phyloP scores from a whole-genome alignment of 225 moss, liverwort and hornwort species.

The Takakia lepidozioides region DNA sequence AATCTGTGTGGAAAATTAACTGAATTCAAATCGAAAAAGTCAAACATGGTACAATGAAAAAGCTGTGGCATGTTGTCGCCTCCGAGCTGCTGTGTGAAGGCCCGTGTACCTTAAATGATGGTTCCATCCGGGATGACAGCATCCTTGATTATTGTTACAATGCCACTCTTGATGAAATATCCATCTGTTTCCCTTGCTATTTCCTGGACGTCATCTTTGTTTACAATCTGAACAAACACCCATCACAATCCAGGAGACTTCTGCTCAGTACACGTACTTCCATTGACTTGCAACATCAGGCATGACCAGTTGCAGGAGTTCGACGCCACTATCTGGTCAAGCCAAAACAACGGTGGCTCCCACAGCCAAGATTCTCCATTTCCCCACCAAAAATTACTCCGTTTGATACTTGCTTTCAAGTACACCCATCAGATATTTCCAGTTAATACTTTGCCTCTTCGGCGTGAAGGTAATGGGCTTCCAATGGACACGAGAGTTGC shows the following conservation, averaged over 20 bases:
- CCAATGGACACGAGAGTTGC: too few species aligned
- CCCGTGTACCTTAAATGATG: conserved; percentile 34
- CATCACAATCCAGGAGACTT: neutral
- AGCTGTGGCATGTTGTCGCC: too few species aligned
- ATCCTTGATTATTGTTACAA: conserved; percentile 65
- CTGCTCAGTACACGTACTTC: neutral
- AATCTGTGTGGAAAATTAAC: too few species aligned
- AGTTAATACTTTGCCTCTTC: too few species aligned
- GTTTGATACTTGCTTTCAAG: too few species aligned
- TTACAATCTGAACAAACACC: conserved; percentile 20
- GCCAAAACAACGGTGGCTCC: neutral
- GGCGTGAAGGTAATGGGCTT: too few species aligned
- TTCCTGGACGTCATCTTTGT: conserved; percentile 49
- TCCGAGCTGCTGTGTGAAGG: too few species aligned
- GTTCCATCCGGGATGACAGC: conserved; percentile 43
- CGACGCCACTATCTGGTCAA: neutral
- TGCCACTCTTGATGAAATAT: conserved; percentile 50
- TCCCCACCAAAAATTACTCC: too few species aligned
- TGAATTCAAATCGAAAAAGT: too few species aligned
- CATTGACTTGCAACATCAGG: neutral
- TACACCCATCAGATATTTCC: too few species aligned
- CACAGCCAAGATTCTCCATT: too few species aligned
- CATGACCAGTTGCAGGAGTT: neutral
- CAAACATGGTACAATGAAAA: too few species aligned
- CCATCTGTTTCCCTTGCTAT: conserved; percentile 49